Percentiles rank a stretch among this genome's conserved stretches.
Evolutionary conservation across 208 protist genomes (phyloP).

Genomic region (Naegleria lovaniensis): DNA sequence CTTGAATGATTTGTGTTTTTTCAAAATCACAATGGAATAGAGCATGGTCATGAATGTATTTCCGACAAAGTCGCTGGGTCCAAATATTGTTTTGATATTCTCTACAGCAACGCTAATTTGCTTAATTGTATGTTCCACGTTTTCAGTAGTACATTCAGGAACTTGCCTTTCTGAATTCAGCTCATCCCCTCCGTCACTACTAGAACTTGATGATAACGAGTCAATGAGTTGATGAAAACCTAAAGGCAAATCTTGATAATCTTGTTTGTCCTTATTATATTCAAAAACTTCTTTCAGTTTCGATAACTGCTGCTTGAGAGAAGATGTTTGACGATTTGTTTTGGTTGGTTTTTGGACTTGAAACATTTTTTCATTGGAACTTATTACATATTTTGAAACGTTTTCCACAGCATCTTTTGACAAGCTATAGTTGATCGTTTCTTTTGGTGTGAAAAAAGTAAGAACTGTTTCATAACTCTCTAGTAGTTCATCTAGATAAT

Average conservation of each 20-base stretch:
- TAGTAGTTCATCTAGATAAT: background rate
- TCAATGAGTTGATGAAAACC: too few relatives aligned
- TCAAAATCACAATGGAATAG: background rate
- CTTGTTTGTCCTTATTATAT: too few relatives aligned
- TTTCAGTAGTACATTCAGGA: too few relatives aligned
- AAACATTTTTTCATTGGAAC: background rate
- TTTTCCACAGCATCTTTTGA: background rate
- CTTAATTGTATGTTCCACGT: background rate
- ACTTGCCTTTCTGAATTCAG: too few relatives aligned
- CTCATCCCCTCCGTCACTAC: too few relatives aligned
- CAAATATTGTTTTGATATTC: background rate
- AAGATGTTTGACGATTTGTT: background rate
- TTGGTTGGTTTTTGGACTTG: background rate
- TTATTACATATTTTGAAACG: background rate
- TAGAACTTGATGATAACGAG: too few relatives aligned
- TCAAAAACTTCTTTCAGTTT: too few relatives aligned
- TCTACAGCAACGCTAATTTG: background rate
- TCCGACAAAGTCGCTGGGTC: background rate
- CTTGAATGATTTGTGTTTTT: background rate
- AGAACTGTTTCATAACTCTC: background rate
- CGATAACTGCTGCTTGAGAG: too few relatives aligned
- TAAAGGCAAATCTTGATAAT: too few relatives aligned
- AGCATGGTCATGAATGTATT: background rate
- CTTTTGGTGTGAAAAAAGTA: background rate
- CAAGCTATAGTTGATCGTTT: too few relatives aligned